phyloP scores from a whole-genome alignment of 2,329 filamentous ascomycete genomes.

The Aspergillus texensis region DNA sequence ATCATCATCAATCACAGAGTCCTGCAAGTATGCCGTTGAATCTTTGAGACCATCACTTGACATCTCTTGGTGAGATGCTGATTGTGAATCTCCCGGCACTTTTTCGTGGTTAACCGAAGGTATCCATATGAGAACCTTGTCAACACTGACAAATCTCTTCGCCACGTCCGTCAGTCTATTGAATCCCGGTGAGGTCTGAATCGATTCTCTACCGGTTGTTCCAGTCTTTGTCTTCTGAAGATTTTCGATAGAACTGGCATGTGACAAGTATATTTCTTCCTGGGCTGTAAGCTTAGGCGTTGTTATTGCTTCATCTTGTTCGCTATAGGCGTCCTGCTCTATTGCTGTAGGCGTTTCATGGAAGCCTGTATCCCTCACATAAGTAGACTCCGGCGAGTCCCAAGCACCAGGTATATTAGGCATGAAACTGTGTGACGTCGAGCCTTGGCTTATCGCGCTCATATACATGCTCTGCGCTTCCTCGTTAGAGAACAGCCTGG shows the following conservation, averaged over 20 bases:
- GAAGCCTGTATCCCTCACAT: conserved; percentile 9
- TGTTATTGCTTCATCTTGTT: conserved; percentile 24
- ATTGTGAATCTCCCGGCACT: conserved; percentile 7
- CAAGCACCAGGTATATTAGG: conserved; percentile 48
- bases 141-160: conserved; percentile 39
- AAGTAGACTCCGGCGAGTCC: conserved; percentile 33
- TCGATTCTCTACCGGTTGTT: conserved; percentile 19
- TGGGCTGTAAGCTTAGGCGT: conserved; percentile 35
- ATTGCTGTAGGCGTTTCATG: conserved; percentile 5
- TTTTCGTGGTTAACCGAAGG: conserved; percentile 28
- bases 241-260: conserved; percentile 12
- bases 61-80: conserved; percentile 15
- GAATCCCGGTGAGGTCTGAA: conserved; percentile 19
- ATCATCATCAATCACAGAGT: conserved; percentile 27
- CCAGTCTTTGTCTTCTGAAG: conserved; percentile 15
- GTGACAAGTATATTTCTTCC: conserved; percentile 17
- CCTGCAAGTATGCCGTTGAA: conserved; percentile 23
- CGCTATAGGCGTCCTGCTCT: conserved; percentile 4
- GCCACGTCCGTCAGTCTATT: conserved; percentile 31
- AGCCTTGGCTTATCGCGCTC: conserved; percentile 57
- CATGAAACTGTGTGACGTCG: conserved; percentile 30
- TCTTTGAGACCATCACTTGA: conserved; percentile 24
- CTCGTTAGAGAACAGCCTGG: conserved; percentile 51
- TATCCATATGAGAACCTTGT: conserved; percentile 40
- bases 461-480: conserved; percentile 57